Conservation (phyloP, 2,329 filamentous ascomycete genomes). For the Huntiella decipiens region DNA sequence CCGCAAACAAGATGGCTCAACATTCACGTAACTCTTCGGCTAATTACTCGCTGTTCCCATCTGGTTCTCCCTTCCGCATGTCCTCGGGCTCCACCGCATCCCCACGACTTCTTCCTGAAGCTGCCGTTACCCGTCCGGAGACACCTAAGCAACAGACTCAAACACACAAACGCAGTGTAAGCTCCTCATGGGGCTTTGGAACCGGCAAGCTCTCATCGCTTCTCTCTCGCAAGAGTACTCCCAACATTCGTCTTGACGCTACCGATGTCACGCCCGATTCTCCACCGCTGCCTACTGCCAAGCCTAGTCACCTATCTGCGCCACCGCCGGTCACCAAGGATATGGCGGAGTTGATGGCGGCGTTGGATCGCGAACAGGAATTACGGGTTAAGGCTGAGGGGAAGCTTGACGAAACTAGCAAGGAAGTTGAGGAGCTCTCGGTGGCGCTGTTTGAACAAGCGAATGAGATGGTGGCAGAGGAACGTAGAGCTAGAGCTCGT, state of each 20-base stretch:
- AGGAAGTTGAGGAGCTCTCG: slow-evolving; percentile 62
- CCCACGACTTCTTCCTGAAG: slow-evolving; percentile 16
- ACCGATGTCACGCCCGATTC: slow-evolving; percentile 14
- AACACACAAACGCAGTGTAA: slow-evolving; percentile 12
- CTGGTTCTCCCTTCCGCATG: slow-evolving; percentile 4
- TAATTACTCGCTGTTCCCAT: slow-evolving; percentile 13
- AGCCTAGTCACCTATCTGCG: slow-evolving; percentile 20
- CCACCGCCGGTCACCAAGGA: slow-evolving; percentile 13
- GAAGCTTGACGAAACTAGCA: slow-evolving; percentile 43
- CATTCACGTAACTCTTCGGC: slow-evolving; percentile 14
- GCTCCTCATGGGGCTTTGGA: slow-evolving; percentile 27
- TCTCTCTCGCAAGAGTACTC: slow-evolving; percentile 29
- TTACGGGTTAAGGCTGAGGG: slow-evolving; percentile 52
- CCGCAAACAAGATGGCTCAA: slow-evolving; percentile 19
- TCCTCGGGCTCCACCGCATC: background rate
- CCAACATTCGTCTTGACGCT: slow-evolving; percentile 18
- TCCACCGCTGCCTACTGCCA: slow-evolving; percentile 5
- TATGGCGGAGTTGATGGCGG: slow-evolving; percentile 33
- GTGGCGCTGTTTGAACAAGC: slow-evolving; percentile 62
- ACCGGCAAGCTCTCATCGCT: slow-evolving; percentile 25
- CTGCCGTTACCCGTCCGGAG: slow-evolving; percentile 15
- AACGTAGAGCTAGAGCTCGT: slow-evolving; percentile 49
- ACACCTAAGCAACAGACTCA: background rate
- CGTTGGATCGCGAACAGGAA: slow-evolving; percentile 45
- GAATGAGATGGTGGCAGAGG: slow-evolving; percentile 70